phyloP scores from a whole-genome alignment of 2,329 filamentous ascomycete species.

The Exophiala viscosa region DNA sequence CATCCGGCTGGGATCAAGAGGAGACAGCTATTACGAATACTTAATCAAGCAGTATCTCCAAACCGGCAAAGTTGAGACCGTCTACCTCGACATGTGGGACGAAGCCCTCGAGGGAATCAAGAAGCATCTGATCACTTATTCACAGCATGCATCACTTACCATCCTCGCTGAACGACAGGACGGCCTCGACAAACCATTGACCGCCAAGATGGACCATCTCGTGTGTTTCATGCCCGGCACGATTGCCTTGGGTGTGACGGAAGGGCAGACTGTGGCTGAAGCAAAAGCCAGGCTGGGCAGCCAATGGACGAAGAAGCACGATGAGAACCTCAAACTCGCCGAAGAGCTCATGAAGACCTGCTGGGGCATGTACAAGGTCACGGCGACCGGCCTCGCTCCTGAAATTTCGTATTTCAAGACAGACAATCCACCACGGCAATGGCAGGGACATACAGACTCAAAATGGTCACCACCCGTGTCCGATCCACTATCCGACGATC shows the following conservation, averaged over 20 bases:
- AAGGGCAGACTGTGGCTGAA: slow-evolving; percentile 68
- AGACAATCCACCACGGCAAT: slow-evolving; percentile 58
- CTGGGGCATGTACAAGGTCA: slow-evolving; percentile 94
- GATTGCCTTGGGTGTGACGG: slow-evolving; percentile 83
- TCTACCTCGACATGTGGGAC: slow-evolving; percentile 92
- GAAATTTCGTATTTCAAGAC: slow-evolving; percentile 93
- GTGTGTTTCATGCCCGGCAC: slow-evolving; percentile 98
- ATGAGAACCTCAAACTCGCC: slow-evolving; percentile 82
- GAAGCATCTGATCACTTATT: slow-evolving; percentile 89
- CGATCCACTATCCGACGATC: slow-evolving; percentile 39
- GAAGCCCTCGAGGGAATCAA: slow-evolving; percentile 80
- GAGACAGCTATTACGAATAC: slow-evolving; percentile 98
- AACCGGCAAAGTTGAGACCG: slow-evolving; percentile 76
- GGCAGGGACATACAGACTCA: slow-evolving; percentile 29
- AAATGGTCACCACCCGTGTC: slow-evolving; percentile 52
- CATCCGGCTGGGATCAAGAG: slow-evolving; percentile 86
- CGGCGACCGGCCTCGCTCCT: slow-evolving; percentile 82
- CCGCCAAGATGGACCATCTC: slow-evolving; percentile 95
- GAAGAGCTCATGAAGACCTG: slow-evolving; percentile 93
- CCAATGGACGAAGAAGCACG: slow-evolving; percentile 70
- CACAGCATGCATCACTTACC: slow-evolving; percentile 73
- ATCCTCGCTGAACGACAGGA: slow-evolving; percentile 80
- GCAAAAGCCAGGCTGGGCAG: slow-evolving; percentile 53
- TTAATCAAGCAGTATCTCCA: slow-evolving; percentile 98
- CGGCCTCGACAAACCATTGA: slow-evolving; percentile 63